Percentiles rank a stretch among this genome's conserved stretches.
phyloP scores from a whole-genome alignment of 805 yeast species.

The Candida boleticola region DNA sequence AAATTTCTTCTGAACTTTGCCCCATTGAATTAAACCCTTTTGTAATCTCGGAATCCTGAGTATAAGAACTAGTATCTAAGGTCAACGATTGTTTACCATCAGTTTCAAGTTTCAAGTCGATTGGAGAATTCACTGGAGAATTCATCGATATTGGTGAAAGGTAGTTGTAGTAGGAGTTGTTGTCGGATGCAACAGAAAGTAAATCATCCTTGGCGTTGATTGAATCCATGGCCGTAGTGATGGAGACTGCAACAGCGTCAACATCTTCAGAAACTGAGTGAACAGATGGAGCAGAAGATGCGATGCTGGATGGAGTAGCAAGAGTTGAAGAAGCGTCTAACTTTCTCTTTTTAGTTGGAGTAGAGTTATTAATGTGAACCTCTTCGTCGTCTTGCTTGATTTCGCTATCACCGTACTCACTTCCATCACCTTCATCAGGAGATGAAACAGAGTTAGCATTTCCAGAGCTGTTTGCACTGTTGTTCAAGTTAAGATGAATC shows the following conservation, averaged over 20 bases:
- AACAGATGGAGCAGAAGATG: background rate
- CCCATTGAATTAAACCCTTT: conserved; percentile 32
- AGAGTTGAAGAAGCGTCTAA: conserved; percentile 2
- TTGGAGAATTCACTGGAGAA: conserved; percentile 38
- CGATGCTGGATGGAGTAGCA: background rate
- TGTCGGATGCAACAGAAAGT: conserved; percentile 2
- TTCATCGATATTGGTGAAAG: conserved; percentile 44
- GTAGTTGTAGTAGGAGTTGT: conserved; percentile 27
- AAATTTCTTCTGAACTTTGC: conserved; percentile 49
- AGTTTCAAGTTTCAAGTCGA: conserved; percentile 33
- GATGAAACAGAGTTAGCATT: background rate
- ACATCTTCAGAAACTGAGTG: background rate
- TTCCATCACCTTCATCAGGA: conserved; percentile 2
- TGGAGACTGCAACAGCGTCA: background rate
- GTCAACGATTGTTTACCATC: conserved; percentile 8
- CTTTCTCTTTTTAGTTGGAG: conserved; percentile 13
- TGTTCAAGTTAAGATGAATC: conserved; percentile 23
- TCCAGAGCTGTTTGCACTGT: conserved; percentile 2
- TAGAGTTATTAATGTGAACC: background rate
- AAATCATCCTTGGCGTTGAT: background rate
- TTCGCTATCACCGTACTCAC: background rate
- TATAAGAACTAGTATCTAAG: conserved; percentile 8
- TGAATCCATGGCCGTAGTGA: background rate
- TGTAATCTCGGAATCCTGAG: conserved; percentile 1
- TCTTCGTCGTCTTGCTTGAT: background rate